These are phyloP conservation scores for Pseudogymnoascus sp. DNA, from an alignment of 2,329 filamentous ascomycete species.

Conservation along the genomic window DNA sequence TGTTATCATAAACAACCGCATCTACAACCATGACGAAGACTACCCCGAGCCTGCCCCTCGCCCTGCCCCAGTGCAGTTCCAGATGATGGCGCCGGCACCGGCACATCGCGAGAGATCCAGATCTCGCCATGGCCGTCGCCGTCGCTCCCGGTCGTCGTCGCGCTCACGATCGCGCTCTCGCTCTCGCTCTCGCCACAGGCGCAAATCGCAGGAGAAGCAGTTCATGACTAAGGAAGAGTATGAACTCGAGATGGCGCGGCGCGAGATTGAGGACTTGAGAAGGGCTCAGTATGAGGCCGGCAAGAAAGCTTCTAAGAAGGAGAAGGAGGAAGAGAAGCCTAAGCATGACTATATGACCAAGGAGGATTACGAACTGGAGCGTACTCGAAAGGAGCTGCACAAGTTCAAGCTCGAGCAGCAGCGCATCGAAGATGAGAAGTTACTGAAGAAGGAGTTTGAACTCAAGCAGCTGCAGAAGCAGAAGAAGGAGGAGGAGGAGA, in stretches of 20 bases:
- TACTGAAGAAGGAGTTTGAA: constrained; percentile 45
- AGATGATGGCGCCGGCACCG: background rate
- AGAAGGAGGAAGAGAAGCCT: constrained; percentile 12
- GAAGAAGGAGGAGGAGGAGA: constrained; percentile 36
- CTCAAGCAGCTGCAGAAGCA: constrained; percentile 39
- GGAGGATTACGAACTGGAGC: constrained; percentile 40
- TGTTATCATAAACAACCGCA: constrained; percentile 50
- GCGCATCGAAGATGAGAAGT: constrained; percentile 38
- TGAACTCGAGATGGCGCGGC: constrained; percentile 29
- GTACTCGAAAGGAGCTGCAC: constrained; percentile 34
- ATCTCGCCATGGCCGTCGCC: constrained; percentile 22
- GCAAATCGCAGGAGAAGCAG: background rate
- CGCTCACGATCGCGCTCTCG: constrained; percentile 31
- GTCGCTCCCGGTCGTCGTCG: constrained; percentile 13
- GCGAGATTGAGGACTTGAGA: constrained; percentile 29
- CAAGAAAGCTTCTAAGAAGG: constrained; percentile 27
- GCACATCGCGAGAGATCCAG: constrained; percentile 9
- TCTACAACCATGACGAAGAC: constrained; percentile 37
- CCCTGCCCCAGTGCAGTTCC: background rate
- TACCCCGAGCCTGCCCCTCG: background rate
- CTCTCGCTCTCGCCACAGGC: constrained; percentile 25
- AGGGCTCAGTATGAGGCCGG: constrained; percentile 33
- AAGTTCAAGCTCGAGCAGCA: constrained; percentile 38
- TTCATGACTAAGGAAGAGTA: constrained; percentile 36
- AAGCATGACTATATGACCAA: constrained; percentile 30